A percentile compares a stretch with the other conserved stretches of the same genome.
phyloP scores from a whole-genome alignment of 345 rosid species.

The Balakata baccata region DNA sequence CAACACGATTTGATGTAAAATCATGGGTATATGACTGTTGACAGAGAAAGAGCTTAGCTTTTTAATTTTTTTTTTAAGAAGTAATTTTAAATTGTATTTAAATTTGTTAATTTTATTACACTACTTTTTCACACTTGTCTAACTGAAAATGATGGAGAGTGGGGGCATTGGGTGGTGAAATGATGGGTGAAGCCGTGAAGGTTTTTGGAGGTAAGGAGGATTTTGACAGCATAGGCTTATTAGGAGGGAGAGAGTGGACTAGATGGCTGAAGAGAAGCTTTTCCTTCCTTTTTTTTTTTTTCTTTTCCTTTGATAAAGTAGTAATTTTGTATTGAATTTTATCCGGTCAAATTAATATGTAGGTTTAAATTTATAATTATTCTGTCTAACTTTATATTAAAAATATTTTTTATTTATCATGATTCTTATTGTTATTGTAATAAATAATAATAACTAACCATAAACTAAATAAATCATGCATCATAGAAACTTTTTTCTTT shows the following conservation, averaged over 20 bases:
- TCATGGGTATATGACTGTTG: constrained; percentile 23
- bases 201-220: neutral
- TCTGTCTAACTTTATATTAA: no score
- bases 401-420: no score
- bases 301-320: neutral
- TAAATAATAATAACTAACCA: no score
- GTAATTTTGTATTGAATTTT: no score
- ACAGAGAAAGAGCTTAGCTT: neutral
- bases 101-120: neutral
- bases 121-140: constrained; percentile 19
- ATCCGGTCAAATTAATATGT: no score
- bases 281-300: neutral
- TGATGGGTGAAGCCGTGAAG: constrained; percentile 25
- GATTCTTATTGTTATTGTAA: no score
- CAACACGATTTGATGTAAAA: constrained; percentile 25
- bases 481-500: neutral
- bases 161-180: constrained; percentile 40
- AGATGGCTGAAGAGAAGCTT: neutral
- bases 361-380: no score
- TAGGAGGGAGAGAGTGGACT: neutral
- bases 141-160: constrained; percentile 40
- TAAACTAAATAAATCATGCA: no score
- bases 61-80: neutral
- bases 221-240: constrained; percentile 17
- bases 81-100: neutral